Percentiles rank a stretch among this genome's conserved stretches.
These are phyloP conservation scores for Chlamydomonas sphaeroides DNA, from an alignment of 139 green algal species.

Conservation along the genomic window DNA sequence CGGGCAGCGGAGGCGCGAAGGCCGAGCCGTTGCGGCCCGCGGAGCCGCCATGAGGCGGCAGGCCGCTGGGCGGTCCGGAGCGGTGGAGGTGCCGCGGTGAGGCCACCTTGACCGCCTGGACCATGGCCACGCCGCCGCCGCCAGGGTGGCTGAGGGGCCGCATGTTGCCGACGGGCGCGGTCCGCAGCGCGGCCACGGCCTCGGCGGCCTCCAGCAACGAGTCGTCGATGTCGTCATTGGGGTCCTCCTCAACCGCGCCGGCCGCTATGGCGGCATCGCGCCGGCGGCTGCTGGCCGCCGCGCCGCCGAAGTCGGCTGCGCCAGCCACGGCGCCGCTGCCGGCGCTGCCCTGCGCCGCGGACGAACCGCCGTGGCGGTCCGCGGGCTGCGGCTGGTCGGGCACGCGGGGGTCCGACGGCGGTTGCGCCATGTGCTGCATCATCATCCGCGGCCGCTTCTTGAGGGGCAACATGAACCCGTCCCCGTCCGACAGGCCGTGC, in stretches of 20 bases:
- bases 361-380: neutral
- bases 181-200: constrained; percentile 31
- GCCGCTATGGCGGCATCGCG: no score
- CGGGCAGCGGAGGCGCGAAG: neutral
- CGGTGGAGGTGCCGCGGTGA: constrained; percentile 29
- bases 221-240: constrained; percentile 1
- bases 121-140: neutral
- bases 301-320: no score
- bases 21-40: neutral
- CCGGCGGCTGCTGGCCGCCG: no score
- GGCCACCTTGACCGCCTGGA: constrained; percentile 26
- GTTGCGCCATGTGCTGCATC: neutral
- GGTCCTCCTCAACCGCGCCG: neutral
- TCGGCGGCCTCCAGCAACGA: constrained; percentile 36
- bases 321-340: no score
- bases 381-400: no score
- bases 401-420: neutral
- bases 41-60: constrained; percentile 22
- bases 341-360: no score
- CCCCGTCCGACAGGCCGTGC: neutral
- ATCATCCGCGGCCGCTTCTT: constrained; percentile 39
- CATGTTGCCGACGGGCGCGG: constrained; percentile 4
- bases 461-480: constrained; percentile 22
- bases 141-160: neutral
- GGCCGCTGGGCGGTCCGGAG: constrained; percentile 12